Conservation (phyloP, 148 eudicot species). For the Cornus controversa region DNA sequence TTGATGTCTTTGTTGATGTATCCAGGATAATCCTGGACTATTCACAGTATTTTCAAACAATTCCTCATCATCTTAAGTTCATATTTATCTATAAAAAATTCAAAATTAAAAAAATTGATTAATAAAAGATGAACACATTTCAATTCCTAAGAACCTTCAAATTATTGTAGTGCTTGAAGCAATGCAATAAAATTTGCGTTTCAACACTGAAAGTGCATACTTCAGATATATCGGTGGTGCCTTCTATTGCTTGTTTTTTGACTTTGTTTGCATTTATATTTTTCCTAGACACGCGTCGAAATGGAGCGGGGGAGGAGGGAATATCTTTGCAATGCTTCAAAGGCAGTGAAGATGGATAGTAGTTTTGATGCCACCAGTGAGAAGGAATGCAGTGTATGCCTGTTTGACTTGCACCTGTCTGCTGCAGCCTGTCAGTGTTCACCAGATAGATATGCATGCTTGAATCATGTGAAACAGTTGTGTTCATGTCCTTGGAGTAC, state of each 20-base stretch:
- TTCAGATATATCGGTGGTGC: not conserved
- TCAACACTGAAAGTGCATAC: not conserved
- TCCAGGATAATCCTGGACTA: too few relatives aligned
- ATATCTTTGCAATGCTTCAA: slow-evolving; percentile 68
- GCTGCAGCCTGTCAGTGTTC: slow-evolving; percentile 95
- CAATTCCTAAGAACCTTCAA: not conserved
- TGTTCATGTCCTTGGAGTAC: slow-evolving; percentile 78
- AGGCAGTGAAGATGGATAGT: slow-evolving; percentile 77
- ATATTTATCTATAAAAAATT: not conserved
- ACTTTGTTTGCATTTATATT: not conserved
- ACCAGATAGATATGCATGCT: slow-evolving; percentile 77
- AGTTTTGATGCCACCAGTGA: slow-evolving; percentile 80
- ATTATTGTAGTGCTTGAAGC: not conserved
- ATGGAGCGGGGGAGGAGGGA: slow-evolving; percentile 77
- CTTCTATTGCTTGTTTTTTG: not conserved
- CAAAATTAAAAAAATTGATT: not conserved
- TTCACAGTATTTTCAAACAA: too few relatives aligned
- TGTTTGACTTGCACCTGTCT: slow-evolving; percentile 86
- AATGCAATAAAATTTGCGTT: slow-evolving; percentile 6
- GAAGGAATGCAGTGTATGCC: slow-evolving; percentile 91
- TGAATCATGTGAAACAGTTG: slow-evolving; percentile 85
- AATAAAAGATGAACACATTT: not conserved
- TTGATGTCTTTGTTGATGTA: too few relatives aligned
- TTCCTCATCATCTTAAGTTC: too few relatives aligned
- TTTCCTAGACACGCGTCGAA: slow-evolving; percentile 72